Percentiles rank a stretch among this genome's conserved stretches.
Conservation (phyloP, 805 yeast species). For the Yarrowia sp. region DNA sequence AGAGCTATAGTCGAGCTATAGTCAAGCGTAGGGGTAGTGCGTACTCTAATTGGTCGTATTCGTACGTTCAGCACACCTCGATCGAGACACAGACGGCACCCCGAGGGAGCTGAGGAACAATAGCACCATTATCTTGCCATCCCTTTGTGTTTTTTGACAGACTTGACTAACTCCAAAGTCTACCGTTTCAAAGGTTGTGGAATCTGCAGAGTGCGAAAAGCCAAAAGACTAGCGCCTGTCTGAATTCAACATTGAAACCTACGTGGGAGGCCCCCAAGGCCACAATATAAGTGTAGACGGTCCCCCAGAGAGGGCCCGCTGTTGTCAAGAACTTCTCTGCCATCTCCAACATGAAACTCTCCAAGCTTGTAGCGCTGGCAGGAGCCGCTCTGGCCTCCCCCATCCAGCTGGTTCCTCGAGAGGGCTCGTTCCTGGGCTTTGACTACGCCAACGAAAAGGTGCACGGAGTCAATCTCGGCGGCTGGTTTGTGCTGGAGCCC, state of each 20-base stretch:
- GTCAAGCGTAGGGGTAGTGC: neutral
- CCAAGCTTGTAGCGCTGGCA: slow-evolving; percentile 23
- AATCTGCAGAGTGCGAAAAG: slow-evolving; percentile 7
- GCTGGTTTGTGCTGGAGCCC: slow-evolving; percentile 90
- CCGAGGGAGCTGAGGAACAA: too few relatives aligned
- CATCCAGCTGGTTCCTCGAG: slow-evolving; percentile 32
- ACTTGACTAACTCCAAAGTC: neutral
- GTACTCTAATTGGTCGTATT: too few relatives aligned
- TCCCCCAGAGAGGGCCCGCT: neutral
- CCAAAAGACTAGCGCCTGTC: slow-evolving; percentile 14
- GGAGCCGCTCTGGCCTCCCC: slow-evolving; percentile 33
- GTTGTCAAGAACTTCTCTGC: too few relatives aligned
- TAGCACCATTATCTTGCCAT: too few relatives aligned
- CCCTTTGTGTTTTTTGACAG: neutral
- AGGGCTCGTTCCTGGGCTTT: slow-evolving; percentile 41
- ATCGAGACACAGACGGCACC: too few relatives aligned
- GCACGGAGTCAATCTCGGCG: slow-evolving; percentile 75
- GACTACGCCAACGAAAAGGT: slow-evolving; percentile 48
- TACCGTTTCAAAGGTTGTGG: neutral
- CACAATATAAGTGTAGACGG: slow-evolving; percentile 2
- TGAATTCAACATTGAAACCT: slow-evolving; percentile 28
- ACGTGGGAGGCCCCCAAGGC: slow-evolving; percentile 6
- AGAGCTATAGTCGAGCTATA: too few relatives aligned
- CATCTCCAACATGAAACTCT: slow-evolving; percentile 1
- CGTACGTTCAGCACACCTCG: too few relatives aligned